Evolutionary conservation across 2,329 filamentous ascomycete species (phyloP), one percentile per base, ranked within the genome.

Genomic region (Neopestalotiopsis rosae): DNA sequence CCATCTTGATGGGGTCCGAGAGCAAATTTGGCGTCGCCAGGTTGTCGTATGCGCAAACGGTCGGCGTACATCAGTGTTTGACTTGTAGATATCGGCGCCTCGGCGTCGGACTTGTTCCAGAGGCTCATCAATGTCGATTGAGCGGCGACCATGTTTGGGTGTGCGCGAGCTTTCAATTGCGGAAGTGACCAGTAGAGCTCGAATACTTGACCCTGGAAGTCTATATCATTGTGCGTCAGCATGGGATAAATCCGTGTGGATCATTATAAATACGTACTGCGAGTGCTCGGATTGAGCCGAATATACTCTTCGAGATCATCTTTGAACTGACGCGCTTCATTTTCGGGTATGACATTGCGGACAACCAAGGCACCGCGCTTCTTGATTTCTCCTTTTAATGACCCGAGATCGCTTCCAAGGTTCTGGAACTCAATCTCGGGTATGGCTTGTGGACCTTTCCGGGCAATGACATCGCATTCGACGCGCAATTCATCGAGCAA

Each of bases 121-220:
- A 93, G 77, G 5, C 82, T 77, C 84, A 93, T 89, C 42, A 94
- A 85, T 30, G 87, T 87, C 9, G 81, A 81, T 73, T 94, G 92
- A 0, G 88, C 83, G 28, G 80, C 77, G 24, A 94, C 80, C 71
- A 94, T 79, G 70, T 89, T 88, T 0, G 89, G 87, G 75, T 94
- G 90, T 0, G 86, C 81, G 17, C 92, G 86, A 3, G 91, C 92
- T 71, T 87, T 85, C 57, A 92, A 82, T 76, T 95, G 92, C 1
- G 90, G 83, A 1, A 85, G 83, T 0, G 91, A 91, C 92, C 92
- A 94, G 80, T 94, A 94, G 1, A 94, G 81, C 76, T 94, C 92
- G 74, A 89, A 93, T 9, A 94, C 91, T 59, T 92, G 89, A 0
- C 91, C 91, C 57, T 90, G 85, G 61, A 90, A 81, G 0, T 85